Conservation (phyloP, 1,284 basidiomycete species). For the Puccinia novopanici region DNA sequence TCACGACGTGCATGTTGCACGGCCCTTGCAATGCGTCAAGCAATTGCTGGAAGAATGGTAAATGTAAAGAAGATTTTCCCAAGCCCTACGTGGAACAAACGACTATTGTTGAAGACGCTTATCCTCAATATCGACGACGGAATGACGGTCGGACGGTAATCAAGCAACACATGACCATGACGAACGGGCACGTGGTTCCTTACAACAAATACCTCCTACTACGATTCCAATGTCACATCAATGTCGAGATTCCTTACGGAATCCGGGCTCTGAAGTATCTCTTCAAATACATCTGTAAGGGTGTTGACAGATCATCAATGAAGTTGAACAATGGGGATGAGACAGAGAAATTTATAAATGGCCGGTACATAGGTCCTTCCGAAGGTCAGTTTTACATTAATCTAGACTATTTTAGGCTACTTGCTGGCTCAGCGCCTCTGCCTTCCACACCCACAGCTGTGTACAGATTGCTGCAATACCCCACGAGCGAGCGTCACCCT, state of each 20-base stretch:
- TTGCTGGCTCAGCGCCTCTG: too few species aligned
- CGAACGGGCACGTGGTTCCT: constrained; percentile 55
- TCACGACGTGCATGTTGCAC: constrained; percentile 8
- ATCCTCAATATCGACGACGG: constrained; percentile 52
- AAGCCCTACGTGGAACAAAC: constrained; percentile 60
- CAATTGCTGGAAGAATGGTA: not conserved
- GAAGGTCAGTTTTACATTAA: too few species aligned
- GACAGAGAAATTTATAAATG: not conserved
- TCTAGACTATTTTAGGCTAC: too few species aligned
- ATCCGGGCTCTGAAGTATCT: constrained; percentile 60
- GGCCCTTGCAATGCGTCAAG: constrained; percentile 58
- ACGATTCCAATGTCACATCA: too few species aligned
- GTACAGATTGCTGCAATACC: not conserved
- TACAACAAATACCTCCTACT: too few species aligned
- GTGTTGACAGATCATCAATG: constrained; percentile 60
- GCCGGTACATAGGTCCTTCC: not conserved
- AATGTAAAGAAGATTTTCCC: constrained; percentile 62
- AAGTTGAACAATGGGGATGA: constrained; percentile 52
- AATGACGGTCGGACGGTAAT: not conserved
- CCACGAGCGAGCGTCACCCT: not conserved
- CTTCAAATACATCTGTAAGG: constrained; percentile 59
- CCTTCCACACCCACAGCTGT: not conserved
- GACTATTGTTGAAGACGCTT: constrained; percentile 60
- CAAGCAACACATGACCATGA: constrained; percentile 7
- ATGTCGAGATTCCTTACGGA: too few species aligned